phyloP scores from a whole-genome alignment of 1,284 basidiomycete genomes.

The Apiotrichum sp. region DNA sequence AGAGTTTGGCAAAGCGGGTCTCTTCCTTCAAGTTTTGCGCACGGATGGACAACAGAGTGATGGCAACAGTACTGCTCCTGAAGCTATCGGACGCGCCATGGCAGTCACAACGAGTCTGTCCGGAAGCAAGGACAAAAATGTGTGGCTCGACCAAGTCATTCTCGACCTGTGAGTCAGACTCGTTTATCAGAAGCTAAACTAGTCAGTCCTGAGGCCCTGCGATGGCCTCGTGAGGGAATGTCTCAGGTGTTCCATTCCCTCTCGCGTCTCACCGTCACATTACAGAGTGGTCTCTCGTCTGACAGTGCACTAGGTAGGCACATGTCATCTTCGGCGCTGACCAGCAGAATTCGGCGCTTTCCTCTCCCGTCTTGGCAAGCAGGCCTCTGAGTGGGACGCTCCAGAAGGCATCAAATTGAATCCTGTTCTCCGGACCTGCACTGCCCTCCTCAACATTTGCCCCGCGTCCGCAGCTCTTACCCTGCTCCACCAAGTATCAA shows the following conservation, averaged over 20 bases:
- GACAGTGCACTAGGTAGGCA: slow-evolving; percentile 23
- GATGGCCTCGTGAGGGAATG: slow-evolving; percentile 21
- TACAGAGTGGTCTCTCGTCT: slow-evolving; percentile 21
- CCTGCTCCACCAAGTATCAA: slow-evolving; percentile 31
- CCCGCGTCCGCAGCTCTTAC: slow-evolving; percentile 6
- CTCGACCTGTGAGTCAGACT: slow-evolving; percentile 13
- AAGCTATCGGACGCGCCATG: slow-evolving; percentile 3
- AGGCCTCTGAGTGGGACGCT: slow-evolving; percentile 30
- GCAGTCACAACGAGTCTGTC: slow-evolving; percentile 4
- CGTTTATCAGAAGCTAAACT: too few relatives aligned
- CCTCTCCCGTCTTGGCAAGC: slow-evolving; percentile 28
- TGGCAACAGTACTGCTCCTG: neutral
- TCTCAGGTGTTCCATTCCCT: slow-evolving; percentile 25
- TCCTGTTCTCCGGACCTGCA: slow-evolving; percentile 19
- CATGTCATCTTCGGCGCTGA: neutral
- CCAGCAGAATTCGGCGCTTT: slow-evolving; percentile 27
- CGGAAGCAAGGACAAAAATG: slow-evolving; percentile 1
- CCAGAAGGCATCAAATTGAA: slow-evolving; percentile 31
- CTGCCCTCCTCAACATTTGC: slow-evolving; percentile 15
- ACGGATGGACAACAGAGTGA: slow-evolving; percentile 1
- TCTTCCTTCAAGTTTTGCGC: slow-evolving; percentile 32
- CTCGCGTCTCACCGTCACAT: slow-evolving; percentile 8
- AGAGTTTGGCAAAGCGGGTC: slow-evolving; percentile 25
- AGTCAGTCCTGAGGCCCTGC: slow-evolving; percentile 27
- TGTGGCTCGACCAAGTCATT: slow-evolving; percentile 17